Evolutionary conservation across 1,139 yeast species (phyloP).

Genomic region (Arxiozyma telluris): DNA sequence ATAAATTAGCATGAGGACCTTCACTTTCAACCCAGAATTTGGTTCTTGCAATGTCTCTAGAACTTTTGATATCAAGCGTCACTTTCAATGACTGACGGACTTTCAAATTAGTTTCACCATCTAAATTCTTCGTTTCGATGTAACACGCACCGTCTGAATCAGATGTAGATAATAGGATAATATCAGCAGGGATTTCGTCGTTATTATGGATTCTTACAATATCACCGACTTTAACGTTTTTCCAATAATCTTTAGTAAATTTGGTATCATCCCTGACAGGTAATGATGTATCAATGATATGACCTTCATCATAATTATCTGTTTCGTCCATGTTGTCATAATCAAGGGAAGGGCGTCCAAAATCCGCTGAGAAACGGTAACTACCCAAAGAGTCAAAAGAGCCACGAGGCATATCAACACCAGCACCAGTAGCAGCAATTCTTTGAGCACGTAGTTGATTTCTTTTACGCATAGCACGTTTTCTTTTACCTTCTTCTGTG

Average conservation of each 20-base stretch:
- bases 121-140: slow-evolving; percentile 88
- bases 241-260: slow-evolving; percentile 76
- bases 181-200: slow-evolving; percentile 92
- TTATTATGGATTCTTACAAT: slow-evolving; percentile 73
- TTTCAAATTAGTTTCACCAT: slow-evolving; percentile 93
- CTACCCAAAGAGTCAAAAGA: slow-evolving; percentile 29
- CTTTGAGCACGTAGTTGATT: slow-evolving; percentile 11
- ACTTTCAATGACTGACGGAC: slow-evolving; percentile 65
- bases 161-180: slow-evolving; percentile 68
- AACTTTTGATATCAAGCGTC: slow-evolving; percentile 54
- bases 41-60: slow-evolving; percentile 64
- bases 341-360: slow-evolving; percentile 25
- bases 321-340: slow-evolving; percentile 16
- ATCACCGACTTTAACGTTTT: slow-evolving; percentile 83
- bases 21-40: slow-evolving; percentile 86
- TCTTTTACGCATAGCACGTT: slow-evolving; percentile 21
- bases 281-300: slow-evolving; percentile 22
- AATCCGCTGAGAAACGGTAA: slow-evolving; percentile 26
- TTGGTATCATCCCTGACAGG: slow-evolving; percentile 29
- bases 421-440: slow-evolving; percentile 9
- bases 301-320: slow-evolving; percentile 14
- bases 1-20: slow-evolving; percentile 76
- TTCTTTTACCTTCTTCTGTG: slow-evolving; percentile 34
- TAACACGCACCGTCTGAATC: slow-evolving; percentile 88
- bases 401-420: slow-evolving; percentile 17